A percentile compares a stretch with the other conserved stretches of the same genome.
Evolutionary conservation across 2,329 filamentous ascomycete species (phyloP).

Genomic region (Cladosporium sp.): DNA sequence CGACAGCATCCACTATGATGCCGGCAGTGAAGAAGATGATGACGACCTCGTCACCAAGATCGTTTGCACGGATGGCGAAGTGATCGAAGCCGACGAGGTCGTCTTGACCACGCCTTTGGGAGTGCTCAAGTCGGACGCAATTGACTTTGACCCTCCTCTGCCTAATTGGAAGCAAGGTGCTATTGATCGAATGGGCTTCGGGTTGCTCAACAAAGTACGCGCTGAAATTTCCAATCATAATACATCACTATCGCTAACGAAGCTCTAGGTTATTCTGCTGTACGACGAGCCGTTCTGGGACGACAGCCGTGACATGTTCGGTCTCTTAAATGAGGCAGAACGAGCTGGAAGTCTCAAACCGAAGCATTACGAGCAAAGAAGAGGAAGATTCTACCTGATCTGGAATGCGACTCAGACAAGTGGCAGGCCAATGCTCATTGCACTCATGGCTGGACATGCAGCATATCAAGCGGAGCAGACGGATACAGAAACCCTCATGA

Average conservation of each 20-base stretch:
- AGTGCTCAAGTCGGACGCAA: conserved; percentile 76
- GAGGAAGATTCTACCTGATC: conserved; percentile 96
- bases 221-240: too few species aligned
- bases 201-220: conserved; percentile 79
- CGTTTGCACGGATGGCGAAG: conserved; percentile 72
- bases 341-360: conserved; percentile 69
- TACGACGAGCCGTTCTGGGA: conserved; percentile 94
- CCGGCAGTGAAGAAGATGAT: conserved; percentile 22
- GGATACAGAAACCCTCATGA: conserved; percentile 69
- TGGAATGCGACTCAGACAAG: conserved; percentile 93
- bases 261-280: conserved; percentile 65
- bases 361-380: conserved; percentile 69
- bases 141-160: conserved; percentile 87
- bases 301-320: conserved; percentile 84
- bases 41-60: conserved; percentile 53
- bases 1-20: conserved; percentile 63
- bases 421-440: conserved; percentile 79
- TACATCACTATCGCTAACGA: conserved; percentile 15
- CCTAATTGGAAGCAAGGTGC: conserved; percentile 79
- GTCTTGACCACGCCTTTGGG: conserved; percentile 87
- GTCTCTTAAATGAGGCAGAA: conserved; percentile 72
- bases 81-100: conserved; percentile 81
- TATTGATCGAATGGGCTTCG: conserved; percentile 83
- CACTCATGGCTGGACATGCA: conserved; percentile 92
- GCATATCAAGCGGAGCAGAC: conserved; percentile 81